These are phyloP conservation scores for Phytophthora multivora DNA, from an alignment of 352 stramenopile genomes.

Conservation along the genomic window DNA sequence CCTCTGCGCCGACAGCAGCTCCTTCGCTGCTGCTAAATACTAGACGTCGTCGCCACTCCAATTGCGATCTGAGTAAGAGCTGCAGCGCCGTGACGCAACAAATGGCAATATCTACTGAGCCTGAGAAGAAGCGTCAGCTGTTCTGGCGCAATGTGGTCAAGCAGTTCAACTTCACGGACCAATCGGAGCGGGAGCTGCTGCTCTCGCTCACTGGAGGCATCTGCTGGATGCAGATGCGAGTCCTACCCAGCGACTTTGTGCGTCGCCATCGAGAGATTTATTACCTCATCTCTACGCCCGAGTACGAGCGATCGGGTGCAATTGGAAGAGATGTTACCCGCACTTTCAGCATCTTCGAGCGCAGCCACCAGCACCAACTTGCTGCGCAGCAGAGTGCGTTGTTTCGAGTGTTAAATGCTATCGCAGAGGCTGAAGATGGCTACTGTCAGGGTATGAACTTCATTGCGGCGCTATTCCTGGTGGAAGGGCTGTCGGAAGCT, in stretches of 20 bases:
- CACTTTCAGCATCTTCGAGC: slow-evolving; percentile 88
- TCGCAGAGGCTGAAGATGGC: slow-evolving; percentile 76
- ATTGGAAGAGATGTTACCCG: slow-evolving; percentile 85
- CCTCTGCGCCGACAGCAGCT: neutral
- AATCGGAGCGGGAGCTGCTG: slow-evolving; percentile 61
- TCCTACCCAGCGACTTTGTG: slow-evolving; percentile 59
- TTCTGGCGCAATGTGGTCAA: slow-evolving; percentile 86
- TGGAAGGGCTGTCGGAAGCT: slow-evolving; percentile 78
- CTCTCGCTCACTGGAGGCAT: slow-evolving; percentile 72
- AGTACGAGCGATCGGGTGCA: slow-evolving; percentile 71
- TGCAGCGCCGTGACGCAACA: slow-evolving; percentile 16
- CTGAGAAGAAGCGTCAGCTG: slow-evolving; percentile 46
- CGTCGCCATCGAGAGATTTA: slow-evolving; percentile 81
- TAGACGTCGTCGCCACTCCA: slow-evolving; percentile 20
- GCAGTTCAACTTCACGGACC: slow-evolving; percentile 80
- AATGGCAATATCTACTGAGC: slow-evolving; percentile 1
- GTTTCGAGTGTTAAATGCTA: slow-evolving; percentile 82
- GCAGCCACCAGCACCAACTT: slow-evolving; percentile 48
- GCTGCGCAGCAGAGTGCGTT: slow-evolving; percentile 62
- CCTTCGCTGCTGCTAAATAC: neutral
- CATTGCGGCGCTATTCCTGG: slow-evolving; percentile 84
- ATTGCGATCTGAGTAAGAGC: slow-evolving; percentile 29
- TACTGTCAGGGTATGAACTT: slow-evolving; percentile 93
- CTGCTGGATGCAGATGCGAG: slow-evolving; percentile 64
- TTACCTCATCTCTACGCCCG: slow-evolving; percentile 61